A percentile compares a stretch with the other conserved stretches of the same genome.
Conservation (phyloP, 176 grass and related monocot genomes). For the Ensete glaucum region DNA sequence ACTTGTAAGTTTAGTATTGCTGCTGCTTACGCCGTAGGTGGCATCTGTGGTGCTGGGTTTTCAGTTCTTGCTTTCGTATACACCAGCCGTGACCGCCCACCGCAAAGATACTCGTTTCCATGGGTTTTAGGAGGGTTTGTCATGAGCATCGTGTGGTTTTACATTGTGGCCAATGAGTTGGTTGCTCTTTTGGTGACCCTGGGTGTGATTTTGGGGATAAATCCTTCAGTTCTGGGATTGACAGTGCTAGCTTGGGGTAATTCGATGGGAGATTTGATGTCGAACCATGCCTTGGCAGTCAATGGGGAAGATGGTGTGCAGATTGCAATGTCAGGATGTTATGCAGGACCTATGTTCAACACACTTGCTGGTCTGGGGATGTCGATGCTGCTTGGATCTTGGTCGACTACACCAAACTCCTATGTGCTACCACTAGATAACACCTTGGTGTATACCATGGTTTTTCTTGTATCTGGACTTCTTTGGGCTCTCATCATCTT, state of each 20-base stretch:
- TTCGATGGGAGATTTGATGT: constrained; percentile 95
- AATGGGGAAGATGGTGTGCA: constrained; percentile 82
- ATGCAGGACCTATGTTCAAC: constrained; percentile 97
- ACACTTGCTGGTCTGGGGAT: constrained; percentile 90
- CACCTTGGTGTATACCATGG: constrained; percentile 75
- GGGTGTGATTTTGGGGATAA: constrained; percentile 79
- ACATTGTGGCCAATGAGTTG: constrained; percentile 89
- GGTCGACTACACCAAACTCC: constrained; percentile 45
- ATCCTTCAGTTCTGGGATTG: constrained; percentile 88
- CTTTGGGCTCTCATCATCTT: constrained; percentile 73
- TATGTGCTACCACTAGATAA: constrained; percentile 64
- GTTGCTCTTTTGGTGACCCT: constrained; percentile 85
- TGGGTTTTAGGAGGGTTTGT: constrained; percentile 97
- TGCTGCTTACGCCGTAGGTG: constrained; percentile 36
- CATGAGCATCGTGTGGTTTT: constrained; percentile 99
- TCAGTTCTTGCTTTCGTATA: constrained; percentile 55
- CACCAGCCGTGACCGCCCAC: constrained; percentile 56
- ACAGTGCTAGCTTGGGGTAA: constrained; percentile 96
- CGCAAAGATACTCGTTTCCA: constrained; percentile 69
- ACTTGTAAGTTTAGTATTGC: constrained; percentile 34
- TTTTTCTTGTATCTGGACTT: constrained; percentile 76
- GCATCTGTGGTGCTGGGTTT: constrained; percentile 40
- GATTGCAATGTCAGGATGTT: constrained; percentile 96
- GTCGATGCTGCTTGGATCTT: constrained; percentile 81
- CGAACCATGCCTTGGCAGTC: constrained; percentile 79